Conservation (phyloP, 495 filamentous ascomycete species). For the Bombardia bombarda region DNA sequence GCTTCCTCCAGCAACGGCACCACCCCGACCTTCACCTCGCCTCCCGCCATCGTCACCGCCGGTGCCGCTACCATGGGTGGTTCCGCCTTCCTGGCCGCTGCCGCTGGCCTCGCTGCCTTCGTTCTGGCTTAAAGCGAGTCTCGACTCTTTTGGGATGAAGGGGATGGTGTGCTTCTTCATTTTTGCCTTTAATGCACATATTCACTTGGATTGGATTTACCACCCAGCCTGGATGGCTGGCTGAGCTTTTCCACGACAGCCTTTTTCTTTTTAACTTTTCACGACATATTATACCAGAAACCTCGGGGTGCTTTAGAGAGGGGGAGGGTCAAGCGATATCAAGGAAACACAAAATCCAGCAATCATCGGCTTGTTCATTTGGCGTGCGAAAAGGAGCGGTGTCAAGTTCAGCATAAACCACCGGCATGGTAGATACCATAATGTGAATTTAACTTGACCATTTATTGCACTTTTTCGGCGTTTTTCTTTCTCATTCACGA, state of each 20-base stretch:
- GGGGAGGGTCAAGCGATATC: constrained; percentile 4
- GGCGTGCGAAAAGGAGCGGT: too few species aligned
- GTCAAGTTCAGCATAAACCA: too few species aligned
- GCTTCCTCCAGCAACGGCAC: constrained; percentile 22
- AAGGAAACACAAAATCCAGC: too few species aligned
- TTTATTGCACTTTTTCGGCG: background rate
- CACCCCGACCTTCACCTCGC: constrained; percentile 22
- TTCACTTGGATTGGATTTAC: constrained; percentile 1
- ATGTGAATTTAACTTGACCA: too few species aligned
- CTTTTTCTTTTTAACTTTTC: background rate
- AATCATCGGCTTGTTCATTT: too few species aligned
- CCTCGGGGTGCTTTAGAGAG: constrained; percentile 4
- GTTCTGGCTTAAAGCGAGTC: constrained; percentile 40
- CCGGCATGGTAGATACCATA: too few species aligned
- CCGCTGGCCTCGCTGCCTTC: constrained; percentile 42
- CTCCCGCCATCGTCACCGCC: constrained; percentile 33
- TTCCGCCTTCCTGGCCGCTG: constrained; percentile 39
- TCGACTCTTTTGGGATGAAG: background rate
- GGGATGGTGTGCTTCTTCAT: background rate
- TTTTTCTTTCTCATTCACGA: background rate
- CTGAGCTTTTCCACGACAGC: too few species aligned
- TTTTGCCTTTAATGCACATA: background rate
- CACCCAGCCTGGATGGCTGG: constrained; percentile 2
- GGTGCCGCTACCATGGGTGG: constrained; percentile 37
- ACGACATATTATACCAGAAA: constrained; percentile 6